Base-by-base conservation (phyloP, 2,329 filamentous ascomycete genomes). In the Sclerotinia glacialis region DNA sequence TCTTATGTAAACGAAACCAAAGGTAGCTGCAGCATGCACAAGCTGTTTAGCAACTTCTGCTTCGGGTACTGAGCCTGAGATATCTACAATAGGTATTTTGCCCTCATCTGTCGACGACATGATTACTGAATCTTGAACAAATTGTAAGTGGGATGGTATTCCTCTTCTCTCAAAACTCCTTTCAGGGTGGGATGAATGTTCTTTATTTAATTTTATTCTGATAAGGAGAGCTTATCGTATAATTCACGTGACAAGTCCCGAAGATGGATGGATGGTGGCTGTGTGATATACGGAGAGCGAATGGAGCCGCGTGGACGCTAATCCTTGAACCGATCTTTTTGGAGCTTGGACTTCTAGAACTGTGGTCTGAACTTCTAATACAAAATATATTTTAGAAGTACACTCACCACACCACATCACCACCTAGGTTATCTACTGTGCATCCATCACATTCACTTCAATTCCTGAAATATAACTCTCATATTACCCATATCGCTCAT, bases 1-100 rank as follows among this genome's bases (percentile, higher is more conserved):
- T 75, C 87, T 89, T 74, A 98, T 87, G 76, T 95, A 98, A 69
- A 97, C 86, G 78, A 98, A 98, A 69, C 94, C 94, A 78, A 93
- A 89, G 64, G 89, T 87, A 47, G 87, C 85, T 2, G 93, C 93
- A 1, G 94, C 94, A 68, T 90, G 85, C 52, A 97, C 86, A 52
- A 98, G 83, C 69, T 87, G 84, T 65, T 86, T 86, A 62, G 90
- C 89, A 26, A 87, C 79, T 55, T 80, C 77, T 67, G 84, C 79
- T 70, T 89, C 81, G 12, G 78, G 72, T 37, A 82, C 81, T 6
- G 83, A 80, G 23, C 83, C 82, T 5, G 87, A 89, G 70, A 97
- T 88, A 77, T 97, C 90, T 72, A 98, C 92, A 63, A 97, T 81
- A 28, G 94, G 93, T 49, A 97, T 93, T 31, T 70, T 70, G 6